Conservation (phyloP, 2,329 filamentous ascomycete genomes). For the Aciculosporium take region DNA sequence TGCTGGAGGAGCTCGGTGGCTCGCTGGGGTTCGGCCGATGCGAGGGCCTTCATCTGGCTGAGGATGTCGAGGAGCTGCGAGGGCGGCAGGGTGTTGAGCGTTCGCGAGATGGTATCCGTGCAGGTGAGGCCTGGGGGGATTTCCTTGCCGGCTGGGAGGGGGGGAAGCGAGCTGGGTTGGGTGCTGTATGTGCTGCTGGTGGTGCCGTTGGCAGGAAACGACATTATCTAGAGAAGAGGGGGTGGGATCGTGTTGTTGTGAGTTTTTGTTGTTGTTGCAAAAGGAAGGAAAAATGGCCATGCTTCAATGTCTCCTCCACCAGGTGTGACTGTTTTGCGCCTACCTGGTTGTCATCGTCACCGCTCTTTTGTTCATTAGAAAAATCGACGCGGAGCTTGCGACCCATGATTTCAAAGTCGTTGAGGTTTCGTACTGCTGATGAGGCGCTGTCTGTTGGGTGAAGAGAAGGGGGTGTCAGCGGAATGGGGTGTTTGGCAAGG, state of each 20-base stretch:
- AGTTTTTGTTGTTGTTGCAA: not conserved
- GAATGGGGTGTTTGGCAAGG: too few relatives aligned
- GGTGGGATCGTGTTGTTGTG: not conserved
- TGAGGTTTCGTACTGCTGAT: conserved; percentile 86
- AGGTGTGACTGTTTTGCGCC: not conserved
- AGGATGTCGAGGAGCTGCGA: conserved; percentile 87
- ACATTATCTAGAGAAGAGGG: conserved; percentile 8
- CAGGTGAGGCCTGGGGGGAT: conserved; percentile 70
- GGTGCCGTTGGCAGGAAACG: conserved; percentile 20
- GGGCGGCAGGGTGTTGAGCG: conserved; percentile 72
- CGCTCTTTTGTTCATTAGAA: conserved; percentile 75
- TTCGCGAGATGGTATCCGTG: conserved; percentile 83
- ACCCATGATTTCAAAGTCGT: conserved; percentile 90
- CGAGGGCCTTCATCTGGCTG: conserved; percentile 83
- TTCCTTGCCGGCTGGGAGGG: conserved; percentile 72
- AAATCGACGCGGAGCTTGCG: conserved; percentile 91
- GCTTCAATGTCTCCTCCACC: not conserved
- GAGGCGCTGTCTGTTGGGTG: conserved; percentile 53
- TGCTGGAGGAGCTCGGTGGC: conserved; percentile 76
- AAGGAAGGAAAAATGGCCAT: too few relatives aligned
- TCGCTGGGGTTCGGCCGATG: conserved; percentile 65
- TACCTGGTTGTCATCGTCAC: conserved; percentile 34
- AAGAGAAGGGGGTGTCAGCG: not conserved
- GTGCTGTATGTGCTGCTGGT: conserved; percentile 18
- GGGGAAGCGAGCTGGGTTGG: conserved; percentile 47